phyloP scores from a whole-genome alignment of 176 grass and related monocot genomes.

The Rhynchospora pubera region DNA sequence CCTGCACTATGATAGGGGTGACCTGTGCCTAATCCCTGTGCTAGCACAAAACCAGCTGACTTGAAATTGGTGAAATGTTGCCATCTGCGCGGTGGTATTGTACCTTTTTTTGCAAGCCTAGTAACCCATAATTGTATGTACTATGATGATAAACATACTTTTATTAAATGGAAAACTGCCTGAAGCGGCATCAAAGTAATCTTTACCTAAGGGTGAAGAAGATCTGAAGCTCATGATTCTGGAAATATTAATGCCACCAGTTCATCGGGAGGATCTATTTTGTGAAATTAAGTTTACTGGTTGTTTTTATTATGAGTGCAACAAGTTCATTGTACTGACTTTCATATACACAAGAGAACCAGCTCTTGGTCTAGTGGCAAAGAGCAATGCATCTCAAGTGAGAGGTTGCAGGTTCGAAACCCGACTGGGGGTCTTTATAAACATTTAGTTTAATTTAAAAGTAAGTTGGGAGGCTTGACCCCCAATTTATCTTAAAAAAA shows the following conservation, averaged over 20 bases:
- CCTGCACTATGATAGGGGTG: no score
- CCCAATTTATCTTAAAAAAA: no score
- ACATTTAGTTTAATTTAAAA: no score
- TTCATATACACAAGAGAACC: neutral
- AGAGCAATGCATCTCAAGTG: no score
- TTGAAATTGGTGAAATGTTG: neutral
- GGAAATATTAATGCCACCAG: neutral
- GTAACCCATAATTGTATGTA: neutral
- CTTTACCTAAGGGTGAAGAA: neutral
- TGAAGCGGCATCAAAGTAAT: neutral
- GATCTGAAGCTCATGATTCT: conserved; percentile 6
- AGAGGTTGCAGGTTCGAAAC: no score
- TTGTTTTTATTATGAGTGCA: neutral
- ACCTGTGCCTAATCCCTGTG: no score
- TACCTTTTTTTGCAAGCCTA: neutral
- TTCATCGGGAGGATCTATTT: neutral
- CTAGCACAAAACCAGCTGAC: neutral
- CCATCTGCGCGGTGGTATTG: neutral
- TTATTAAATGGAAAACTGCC: conserved; percentile 11
- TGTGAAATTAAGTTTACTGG: neutral
- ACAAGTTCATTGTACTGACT: neutral
- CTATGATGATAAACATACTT: neutral
- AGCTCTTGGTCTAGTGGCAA: no score
- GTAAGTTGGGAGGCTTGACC: no score
- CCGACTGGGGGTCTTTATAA: no score